Percentiles rank a stretch among this genome's conserved stretches.
phyloP scores from a whole-genome alignment of 768 basidiomycete genomes.

The Podaxis mareebaensis region DNA sequence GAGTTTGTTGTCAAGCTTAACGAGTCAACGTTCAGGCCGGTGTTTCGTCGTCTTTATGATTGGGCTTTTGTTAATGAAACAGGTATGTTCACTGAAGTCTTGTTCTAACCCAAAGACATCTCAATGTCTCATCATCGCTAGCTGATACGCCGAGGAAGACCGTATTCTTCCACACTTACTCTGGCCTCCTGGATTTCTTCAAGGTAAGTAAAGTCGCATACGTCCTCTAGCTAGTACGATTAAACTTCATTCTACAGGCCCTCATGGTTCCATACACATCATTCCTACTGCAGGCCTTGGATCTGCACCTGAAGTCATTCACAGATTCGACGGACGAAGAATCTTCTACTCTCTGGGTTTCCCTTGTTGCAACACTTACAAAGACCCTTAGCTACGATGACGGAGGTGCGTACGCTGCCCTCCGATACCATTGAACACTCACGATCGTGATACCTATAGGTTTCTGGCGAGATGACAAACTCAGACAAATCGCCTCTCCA shows the following conservation, averaged over 20 bases:
- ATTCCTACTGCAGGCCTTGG: conserved; percentile 66
- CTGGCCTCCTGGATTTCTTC: conserved; percentile 80
- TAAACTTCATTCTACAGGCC: conserved; percentile 39
- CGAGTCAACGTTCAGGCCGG: conserved; percentile 85
- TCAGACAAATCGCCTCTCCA: conserved; percentile 58
- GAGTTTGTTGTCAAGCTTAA: conserved; percentile 92
- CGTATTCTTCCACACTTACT: conserved; percentile 76
- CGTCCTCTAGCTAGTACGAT: neutral
- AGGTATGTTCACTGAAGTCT: conserved; percentile 34
- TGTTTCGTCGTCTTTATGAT: conserved; percentile 90
- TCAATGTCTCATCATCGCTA: conserved; percentile 15
- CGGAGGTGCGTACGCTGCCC: conserved; percentile 53
- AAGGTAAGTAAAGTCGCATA: conserved; percentile 54
- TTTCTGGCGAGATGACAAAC: conserved; percentile 88
- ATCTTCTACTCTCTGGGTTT: conserved; percentile 58
- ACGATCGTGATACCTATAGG: conserved; percentile 39
- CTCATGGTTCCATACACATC: conserved; percentile 93
- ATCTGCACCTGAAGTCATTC: conserved; percentile 60
- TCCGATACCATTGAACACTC: neutral
- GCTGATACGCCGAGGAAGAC: conserved; percentile 51
- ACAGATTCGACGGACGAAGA: conserved; percentile 27
- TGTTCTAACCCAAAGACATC: neutral
- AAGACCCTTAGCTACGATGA: conserved; percentile 80
- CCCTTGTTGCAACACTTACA: conserved; percentile 58
- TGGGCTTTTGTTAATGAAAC: conserved; percentile 80